Evolutionary conservation across 371 early-diverging fungal species (phyloP).

Genomic region (Apophysomyces ossiformis): DNA sequence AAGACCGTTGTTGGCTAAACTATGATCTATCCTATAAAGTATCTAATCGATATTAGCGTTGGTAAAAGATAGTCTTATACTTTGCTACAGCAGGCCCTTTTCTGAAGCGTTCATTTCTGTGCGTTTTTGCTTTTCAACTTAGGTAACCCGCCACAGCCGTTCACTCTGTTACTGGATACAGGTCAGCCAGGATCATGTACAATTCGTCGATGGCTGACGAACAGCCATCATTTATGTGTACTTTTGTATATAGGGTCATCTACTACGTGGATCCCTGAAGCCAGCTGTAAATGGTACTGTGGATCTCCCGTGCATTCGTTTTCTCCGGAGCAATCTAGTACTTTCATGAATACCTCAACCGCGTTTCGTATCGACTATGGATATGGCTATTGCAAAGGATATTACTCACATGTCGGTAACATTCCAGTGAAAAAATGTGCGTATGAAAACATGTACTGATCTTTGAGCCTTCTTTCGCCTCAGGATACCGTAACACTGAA

Average conservation of each 20-base stretch:
- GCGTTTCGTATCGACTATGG: conserved; percentile 46
- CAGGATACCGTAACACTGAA: conserved; percentile 42
- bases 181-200: conserved; percentile 9
- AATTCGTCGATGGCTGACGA: background rate
- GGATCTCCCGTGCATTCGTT: conserved; percentile 40
- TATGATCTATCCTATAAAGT: conserved; percentile 19
- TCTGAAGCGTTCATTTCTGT: no score
- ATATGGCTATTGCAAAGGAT: conserved; percentile 44
- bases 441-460: background rate
- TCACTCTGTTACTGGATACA: conserved; percentile 48
- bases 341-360: conserved; percentile 19
- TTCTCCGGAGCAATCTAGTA: conserved; percentile 26
- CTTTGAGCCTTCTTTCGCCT: background rate
- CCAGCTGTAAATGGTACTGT: conserved; percentile 38
- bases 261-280: conserved; percentile 47
- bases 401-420: conserved; percentile 29
- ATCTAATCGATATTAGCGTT: conserved; percentile 44
- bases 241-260: conserved; percentile 33
- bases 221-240: no score
- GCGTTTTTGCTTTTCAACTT: background rate
- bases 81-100: no score
- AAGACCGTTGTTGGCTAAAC: background rate
- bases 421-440: background rate
- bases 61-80: conserved; percentile 20
- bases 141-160: conserved; percentile 49